Base-by-base conservation (phyloP, 2,329 filamentous ascomycete genomes). In the Epichloe baconii region DNA sequence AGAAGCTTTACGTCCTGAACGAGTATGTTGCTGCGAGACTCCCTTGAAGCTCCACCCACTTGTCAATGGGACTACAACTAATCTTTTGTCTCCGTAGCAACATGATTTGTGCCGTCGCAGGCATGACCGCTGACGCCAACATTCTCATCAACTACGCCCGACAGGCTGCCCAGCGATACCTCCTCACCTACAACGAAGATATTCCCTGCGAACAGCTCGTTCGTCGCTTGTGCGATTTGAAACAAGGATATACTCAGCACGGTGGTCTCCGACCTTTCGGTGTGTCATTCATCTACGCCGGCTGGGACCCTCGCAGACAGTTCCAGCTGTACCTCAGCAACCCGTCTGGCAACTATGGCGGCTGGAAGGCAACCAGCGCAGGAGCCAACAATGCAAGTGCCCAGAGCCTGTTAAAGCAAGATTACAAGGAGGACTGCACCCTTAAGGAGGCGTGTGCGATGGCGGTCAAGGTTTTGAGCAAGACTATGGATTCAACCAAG, bases 121-220 rank as follows among this genome's bases (percentile, higher is more conserved):
- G 93, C 66, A 97, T 98, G 91, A 98, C 90, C 44, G 93, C 93
- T 65, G 93, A 98, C 68, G 93, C 93, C 70, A 98, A 98, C 77
- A 98, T 98, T 71, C 88, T 98, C 68, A 98, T 98, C 82, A 98
- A 98, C 78, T 96, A 94, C 72, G 94, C 93, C 68, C 89, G 93
- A 62, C 88, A 95, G 80, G 86, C 88, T 63, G 93, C 93, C 62
- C 93, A 98, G 75, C 83, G 86, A 66, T 97, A 98, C 74, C 91
- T 98, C 68, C 82, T 95, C 59, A 98, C 91, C 63, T 98, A 98
- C 79, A 95, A 97, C 77, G 90, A 96, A 85, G 93, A 98, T 67
- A 98, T 98, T 58, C 93, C 93, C 53, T 98, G 93, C 76, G 93
- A 98, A 71, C 93, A 98, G 72, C 87, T 98, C 53, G 93, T 98